Conservation (phyloP, 129 eudicot genomes). For the Flaveria sonorensis region DNA sequence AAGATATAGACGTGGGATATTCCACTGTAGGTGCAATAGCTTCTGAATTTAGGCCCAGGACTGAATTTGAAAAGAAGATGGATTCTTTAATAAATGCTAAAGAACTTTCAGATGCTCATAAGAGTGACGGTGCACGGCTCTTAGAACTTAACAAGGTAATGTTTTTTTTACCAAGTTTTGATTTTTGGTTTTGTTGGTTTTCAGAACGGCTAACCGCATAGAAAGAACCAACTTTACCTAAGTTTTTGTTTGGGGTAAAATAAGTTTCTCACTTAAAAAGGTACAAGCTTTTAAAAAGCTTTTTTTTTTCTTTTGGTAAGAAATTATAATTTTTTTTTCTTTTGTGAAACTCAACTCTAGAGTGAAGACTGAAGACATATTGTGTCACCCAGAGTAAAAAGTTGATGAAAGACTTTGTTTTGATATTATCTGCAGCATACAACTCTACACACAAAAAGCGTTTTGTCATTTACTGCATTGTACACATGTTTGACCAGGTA, state of each 20-base stretch:
- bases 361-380: neutral
- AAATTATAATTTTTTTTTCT: neutral
- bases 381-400: neutral
- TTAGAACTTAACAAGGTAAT: conserved; percentile 82
- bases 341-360: neutral
- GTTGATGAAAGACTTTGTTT: neutral
- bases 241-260: neutral
- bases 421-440: too few species aligned
- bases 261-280: neutral
- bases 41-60: conserved; percentile 84
- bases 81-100: conserved; percentile 57
- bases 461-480: neutral
- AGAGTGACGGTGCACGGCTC: conserved; percentile 87
- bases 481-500: conserved; percentile 49
- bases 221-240: neutral
- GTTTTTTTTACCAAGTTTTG: conserved; percentile 5
- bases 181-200: conserved; percentile 4
- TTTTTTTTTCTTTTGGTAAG: neutral
- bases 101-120: conserved; percentile 81
- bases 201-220: neutral
- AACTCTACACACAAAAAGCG: neutral
- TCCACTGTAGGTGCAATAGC: conserved; percentile 96
- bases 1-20: conserved; percentile 53
- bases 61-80: conserved; percentile 87
- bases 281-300: neutral